Conservation (phyloP, 139 green algal genomes). For the Volvox reticuliferus region DNA sequence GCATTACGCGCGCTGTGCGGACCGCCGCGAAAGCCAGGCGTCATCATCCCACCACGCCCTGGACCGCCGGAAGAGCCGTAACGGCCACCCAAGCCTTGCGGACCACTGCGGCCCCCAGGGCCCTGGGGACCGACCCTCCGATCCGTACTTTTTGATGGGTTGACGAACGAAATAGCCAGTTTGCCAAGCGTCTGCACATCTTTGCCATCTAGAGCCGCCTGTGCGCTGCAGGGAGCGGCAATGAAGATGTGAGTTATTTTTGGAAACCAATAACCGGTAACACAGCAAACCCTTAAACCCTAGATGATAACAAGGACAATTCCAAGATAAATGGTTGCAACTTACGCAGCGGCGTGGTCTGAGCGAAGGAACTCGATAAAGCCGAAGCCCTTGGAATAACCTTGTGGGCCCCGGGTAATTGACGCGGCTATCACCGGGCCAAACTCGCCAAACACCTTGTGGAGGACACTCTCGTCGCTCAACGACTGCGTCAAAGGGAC, state of each 20-base stretch:
- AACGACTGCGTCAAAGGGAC: slow-evolving; percentile 15
- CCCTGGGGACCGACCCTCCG: not conserved
- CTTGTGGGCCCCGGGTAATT: slow-evolving; percentile 22
- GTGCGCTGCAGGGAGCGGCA: not conserved
- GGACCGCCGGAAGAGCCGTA: not conserved
- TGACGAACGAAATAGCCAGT: slow-evolving; percentile 71
- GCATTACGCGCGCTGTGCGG: not conserved
- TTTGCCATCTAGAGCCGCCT: slow-evolving; percentile 56
- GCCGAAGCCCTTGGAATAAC: slow-evolving; percentile 71
- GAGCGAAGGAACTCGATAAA: slow-evolving; percentile 83
- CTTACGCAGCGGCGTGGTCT: slow-evolving; percentile 64
- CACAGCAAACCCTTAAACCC: too few species aligned
- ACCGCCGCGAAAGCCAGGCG: slow-evolving; percentile 5
- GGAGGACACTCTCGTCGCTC: slow-evolving; percentile 1
- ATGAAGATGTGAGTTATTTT: too few species aligned
- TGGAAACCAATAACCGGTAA: too few species aligned
- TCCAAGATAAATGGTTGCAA: too few species aligned
- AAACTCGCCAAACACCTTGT: slow-evolving; percentile 42
- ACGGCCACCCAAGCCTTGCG: not conserved
- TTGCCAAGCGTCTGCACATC: slow-evolving; percentile 63
- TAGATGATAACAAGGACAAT: too few species aligned
- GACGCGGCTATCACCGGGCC: slow-evolving; percentile 37
- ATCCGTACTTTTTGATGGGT: slow-evolving; percentile 66
- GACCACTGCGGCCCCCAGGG: not conserved
- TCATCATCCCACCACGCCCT: slow-evolving; percentile 20